Percentiles rank a stretch among this genome's conserved stretches.
phyloP scores from a whole-genome alignment of 305 asterid species.

The Lippia alba region DNA sequence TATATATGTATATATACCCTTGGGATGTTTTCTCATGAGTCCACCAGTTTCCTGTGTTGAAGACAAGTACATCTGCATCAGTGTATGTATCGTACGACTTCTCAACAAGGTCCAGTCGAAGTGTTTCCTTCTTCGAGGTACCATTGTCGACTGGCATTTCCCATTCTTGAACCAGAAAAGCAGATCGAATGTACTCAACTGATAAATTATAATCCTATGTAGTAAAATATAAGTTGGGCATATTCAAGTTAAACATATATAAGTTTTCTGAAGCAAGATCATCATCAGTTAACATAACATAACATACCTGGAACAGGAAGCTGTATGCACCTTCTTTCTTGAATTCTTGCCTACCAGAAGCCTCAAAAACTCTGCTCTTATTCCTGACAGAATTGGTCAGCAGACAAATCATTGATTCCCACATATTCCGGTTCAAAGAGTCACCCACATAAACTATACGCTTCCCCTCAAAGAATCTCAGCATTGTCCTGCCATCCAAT shows the following conservation, averaged over 20 bases:
- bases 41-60: slow-evolving; percentile 61
- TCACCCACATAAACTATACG: slow-evolving; percentile 54
- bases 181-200: slow-evolving; percentile 51
- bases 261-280: too few species aligned
- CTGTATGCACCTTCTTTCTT: slow-evolving; percentile 51
- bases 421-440: slow-evolving; percentile 59
- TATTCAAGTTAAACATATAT: background rate
- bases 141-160: slow-evolving; percentile 37
- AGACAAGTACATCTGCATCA: slow-evolving; percentile 49
- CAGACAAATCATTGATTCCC: slow-evolving; percentile 56
- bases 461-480: slow-evolving; percentile 48
- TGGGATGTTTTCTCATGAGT: slow-evolving; percentile 50
- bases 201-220: slow-evolving; percentile 47
- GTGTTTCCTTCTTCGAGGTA: slow-evolving; percentile 43
- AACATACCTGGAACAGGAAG: slow-evolving; percentile 41
- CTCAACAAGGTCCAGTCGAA: slow-evolving; percentile 45
- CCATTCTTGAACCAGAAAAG: slow-evolving; percentile 58
- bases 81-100: slow-evolving; percentile 38
- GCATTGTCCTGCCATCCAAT: slow-evolving; percentile 40
- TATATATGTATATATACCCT: slow-evolving; percentile 43
- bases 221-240: background rate
- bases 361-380: slow-evolving; percentile 54
- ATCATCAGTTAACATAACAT: background rate
- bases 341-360: slow-evolving; percentile 49
- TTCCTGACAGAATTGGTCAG: slow-evolving; percentile 44